Conservation (phyloP, 345 rosid genomes). For the Eucalyptus viminalis region DNA sequence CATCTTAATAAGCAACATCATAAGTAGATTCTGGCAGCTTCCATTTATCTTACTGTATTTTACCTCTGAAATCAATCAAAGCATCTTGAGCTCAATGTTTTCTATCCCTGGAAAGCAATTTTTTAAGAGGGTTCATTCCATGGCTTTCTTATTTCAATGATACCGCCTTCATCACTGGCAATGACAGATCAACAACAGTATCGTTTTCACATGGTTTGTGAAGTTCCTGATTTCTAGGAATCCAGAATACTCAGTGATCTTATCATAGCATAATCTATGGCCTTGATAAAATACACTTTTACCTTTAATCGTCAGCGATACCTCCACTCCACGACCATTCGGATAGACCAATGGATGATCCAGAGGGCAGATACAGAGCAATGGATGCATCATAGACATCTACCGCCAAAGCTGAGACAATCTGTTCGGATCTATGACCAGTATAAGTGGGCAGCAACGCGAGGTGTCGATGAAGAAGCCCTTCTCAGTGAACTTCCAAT, state of each 20-base stretch:
- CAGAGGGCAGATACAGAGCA: slow-evolving; percentile 6
- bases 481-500: not conserved
- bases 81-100: not conserved
- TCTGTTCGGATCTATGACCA: slow-evolving; percentile 1
- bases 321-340: not conserved
- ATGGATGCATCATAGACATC: slow-evolving; percentile 12
- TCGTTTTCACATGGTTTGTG: not conserved
- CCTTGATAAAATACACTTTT: not conserved
- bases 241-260: not conserved
- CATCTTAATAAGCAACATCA: not conserved
- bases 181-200: not conserved
- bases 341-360: slow-evolving; percentile 7
- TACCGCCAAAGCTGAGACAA: slow-evolving; percentile 4
- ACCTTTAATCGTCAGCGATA: not conserved
- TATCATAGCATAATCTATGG: not conserved
- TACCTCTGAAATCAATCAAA: not conserved
- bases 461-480: slow-evolving; percentile 12
- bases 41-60: not conserved
- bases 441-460: slow-evolving; percentile 9
- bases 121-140: not conserved
- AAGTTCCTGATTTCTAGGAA: not conserved
- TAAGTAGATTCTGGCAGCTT: not conserved
- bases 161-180: not conserved
- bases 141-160: not conserved
- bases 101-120: not conserved